Percentiles rank a stretch among this genome's conserved stretches.
Conservation (phyloP, 805 yeast genomes). For the Cyberlindnera euphorbiiphila region DNA sequence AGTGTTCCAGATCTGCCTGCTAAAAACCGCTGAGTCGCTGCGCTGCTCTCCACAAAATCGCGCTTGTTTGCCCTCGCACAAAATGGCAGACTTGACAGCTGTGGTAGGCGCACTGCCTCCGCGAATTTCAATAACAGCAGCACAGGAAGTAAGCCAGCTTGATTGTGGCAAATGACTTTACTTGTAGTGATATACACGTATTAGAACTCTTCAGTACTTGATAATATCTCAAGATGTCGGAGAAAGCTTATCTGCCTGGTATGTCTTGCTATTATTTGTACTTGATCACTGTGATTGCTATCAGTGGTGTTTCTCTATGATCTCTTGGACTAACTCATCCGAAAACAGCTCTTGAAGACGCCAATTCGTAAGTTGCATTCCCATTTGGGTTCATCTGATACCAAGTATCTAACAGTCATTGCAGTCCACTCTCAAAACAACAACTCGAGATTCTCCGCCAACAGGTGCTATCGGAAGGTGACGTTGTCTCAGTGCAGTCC, state of each 20-base stretch:
- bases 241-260: conserved; percentile 22
- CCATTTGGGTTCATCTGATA: too few species aligned
- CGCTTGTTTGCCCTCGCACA: too few species aligned
- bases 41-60: too few species aligned
- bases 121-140: conserved; percentile 4
- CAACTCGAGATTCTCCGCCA: conserved; percentile 72
- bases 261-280: conserved; percentile 4
- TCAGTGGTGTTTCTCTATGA: too few species aligned
- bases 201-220: too few species aligned
- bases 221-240: conserved; percentile 12
- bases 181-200: too few species aligned
- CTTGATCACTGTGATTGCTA: background rate
- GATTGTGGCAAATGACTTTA: too few species aligned
- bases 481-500: conserved; percentile 75
- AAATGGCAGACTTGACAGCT: too few species aligned
- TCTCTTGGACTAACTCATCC: conserved; percentile 5
- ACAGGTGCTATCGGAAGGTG: conserved; percentile 79
- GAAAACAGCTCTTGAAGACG: conserved; percentile 27
- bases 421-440: conserved; percentile 57
- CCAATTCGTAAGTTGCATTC: conserved; percentile 29
- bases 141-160: too few species aligned
- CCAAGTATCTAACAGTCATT: background rate
- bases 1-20: too few species aligned
- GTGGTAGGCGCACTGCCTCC: conserved; percentile 1
- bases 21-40: too few species aligned